Evolutionary conservation across 192 early-diverging fungal genomes (phyloP).

Genomic region (Umbelopsis vinacea): DNA sequence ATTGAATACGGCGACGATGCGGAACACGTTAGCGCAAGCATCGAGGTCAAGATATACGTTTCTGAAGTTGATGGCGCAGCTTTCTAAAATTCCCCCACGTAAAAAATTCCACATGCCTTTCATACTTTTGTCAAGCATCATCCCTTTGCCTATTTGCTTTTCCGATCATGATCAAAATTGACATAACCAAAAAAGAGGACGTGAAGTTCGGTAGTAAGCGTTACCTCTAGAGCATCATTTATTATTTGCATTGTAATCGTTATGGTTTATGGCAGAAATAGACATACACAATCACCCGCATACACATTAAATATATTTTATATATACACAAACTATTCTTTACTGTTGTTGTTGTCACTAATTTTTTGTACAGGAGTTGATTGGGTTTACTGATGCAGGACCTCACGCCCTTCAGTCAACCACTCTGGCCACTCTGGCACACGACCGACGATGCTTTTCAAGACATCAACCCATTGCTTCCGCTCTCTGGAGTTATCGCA

Average conservation of each 20-base stretch:
- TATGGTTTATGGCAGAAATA: slow-evolving; percentile 8
- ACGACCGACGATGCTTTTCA: slow-evolving; percentile 30
- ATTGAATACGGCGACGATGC: slow-evolving; percentile 11
- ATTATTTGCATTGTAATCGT: slow-evolving; percentile 1
- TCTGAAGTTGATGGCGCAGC: slow-evolving; percentile 2
- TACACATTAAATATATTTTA: slow-evolving; percentile 15
- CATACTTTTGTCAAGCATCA: no score
- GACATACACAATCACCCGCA: slow-evolving; percentile 11
- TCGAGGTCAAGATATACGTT: slow-evolving; percentile 6
- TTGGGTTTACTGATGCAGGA: neutral
- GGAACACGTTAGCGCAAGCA: neutral
- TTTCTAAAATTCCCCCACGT: neutral
- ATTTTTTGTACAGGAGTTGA: neutral
- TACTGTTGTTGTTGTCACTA: neutral
- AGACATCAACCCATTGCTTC: slow-evolving; percentile 27
- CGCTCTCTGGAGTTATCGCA: slow-evolving; percentile 28
- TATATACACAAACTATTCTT: neutral
- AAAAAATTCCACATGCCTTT: no score
- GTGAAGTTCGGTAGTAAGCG: neutral
- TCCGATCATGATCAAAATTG: no score
- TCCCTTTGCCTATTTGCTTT: no score
- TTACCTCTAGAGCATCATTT: slow-evolving; percentile 4
- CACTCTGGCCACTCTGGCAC: slow-evolving; percentile 25
- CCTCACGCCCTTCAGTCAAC: slow-evolving; percentile 3
- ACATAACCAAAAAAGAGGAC: neutral